Base-by-base conservation (phyloP, 2,329 filamentous ascomycete species). In the Pseudogymnoascus sp. region DNA sequence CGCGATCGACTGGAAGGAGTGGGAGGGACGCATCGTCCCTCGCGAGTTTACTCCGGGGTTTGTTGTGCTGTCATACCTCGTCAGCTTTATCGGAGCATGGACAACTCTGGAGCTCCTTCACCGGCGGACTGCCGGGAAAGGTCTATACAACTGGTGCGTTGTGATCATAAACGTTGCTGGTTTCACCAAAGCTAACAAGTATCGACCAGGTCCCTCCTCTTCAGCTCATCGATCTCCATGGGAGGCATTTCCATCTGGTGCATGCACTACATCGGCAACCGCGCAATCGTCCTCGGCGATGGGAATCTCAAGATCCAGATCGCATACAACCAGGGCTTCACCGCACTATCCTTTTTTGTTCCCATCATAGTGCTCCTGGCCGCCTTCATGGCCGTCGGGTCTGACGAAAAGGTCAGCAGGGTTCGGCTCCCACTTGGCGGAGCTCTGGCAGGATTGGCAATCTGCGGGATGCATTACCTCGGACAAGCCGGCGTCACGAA, bases 401-500 rank as follows among this genome's bases (percentile, higher is more conserved):
- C 80, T 28, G 80, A 80, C 66, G 81, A 82, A 64, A 76, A 72
- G 28, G 78, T 87, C 12, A 80, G 79, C 16, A 81, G 81, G 73
- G 74, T 80, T 72, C 81, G 85, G 47, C 79, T 89, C 9, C 69
- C 79, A 6, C 69, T 83, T 4, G 87, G 88, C 7, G 90, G 90
- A 6, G 69, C 84, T 1, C 78, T 92, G 43, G 87, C 88, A 1
- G 91, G 91, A 12, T 78, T 85, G 4, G 86, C 89, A 20, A 86
- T 94, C 58, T 90, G 88, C 63, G 88, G 87, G 32, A 94, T 95
- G 90, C 89, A 95, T 72, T 95, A 94, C 68, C 77, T 93, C 16
- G 90, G 90, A n/a, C 91, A 95, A 70, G 82, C 88, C 32, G 90
- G 90, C 34, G 91, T 93, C 64, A 79, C 80, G 28, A 93, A 95